phyloP scores from a whole-genome alignment of 176 grass and related monocot genomes.

The Bothriochloa decipiens region DNA sequence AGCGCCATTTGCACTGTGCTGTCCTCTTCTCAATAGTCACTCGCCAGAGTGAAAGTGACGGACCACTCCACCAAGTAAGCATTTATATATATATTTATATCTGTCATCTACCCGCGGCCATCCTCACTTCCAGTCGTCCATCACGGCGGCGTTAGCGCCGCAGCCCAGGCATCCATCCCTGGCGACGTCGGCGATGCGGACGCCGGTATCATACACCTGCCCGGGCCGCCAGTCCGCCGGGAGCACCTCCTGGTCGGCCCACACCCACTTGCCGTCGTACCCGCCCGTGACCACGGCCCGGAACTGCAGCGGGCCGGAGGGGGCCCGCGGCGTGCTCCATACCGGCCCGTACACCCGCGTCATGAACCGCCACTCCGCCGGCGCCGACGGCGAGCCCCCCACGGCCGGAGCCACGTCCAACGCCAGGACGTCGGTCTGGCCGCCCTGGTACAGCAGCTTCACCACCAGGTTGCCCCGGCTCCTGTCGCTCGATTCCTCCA shows the following conservation, averaged over 20 bases:
- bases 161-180: constrained; percentile 41
- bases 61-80: constrained; percentile 8
- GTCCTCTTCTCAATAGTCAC: not conserved
- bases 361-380: constrained; percentile 67
- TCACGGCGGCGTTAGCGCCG: not conserved
- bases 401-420: constrained; percentile 73
- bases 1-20: not conserved
- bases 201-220: constrained; percentile 54
- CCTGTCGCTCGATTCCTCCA: constrained; percentile 60
- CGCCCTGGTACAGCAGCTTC: constrained; percentile 80
- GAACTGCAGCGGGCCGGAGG: constrained; percentile 58
- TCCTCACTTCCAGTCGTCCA: constrained; percentile 44
- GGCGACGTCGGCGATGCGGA: constrained; percentile 64
- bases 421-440: constrained; percentile 68
- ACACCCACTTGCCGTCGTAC: constrained; percentile 74
- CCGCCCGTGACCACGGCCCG: constrained; percentile 68
- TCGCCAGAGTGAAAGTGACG: not conserved
- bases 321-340: constrained; percentile 60
- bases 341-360: constrained; percentile 50
- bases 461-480: constrained; percentile 48
- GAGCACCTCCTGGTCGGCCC: constrained; percentile 70
- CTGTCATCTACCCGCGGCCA: not conserved
- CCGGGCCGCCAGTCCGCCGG: constrained; percentile 58
- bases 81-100: not conserved
- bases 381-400: constrained; percentile 18